Percentiles rank a stretch among this genome's conserved stretches.
phyloP scores from a whole-genome alignment of 305 asterid species.

The Fraxinus nigra region DNA sequence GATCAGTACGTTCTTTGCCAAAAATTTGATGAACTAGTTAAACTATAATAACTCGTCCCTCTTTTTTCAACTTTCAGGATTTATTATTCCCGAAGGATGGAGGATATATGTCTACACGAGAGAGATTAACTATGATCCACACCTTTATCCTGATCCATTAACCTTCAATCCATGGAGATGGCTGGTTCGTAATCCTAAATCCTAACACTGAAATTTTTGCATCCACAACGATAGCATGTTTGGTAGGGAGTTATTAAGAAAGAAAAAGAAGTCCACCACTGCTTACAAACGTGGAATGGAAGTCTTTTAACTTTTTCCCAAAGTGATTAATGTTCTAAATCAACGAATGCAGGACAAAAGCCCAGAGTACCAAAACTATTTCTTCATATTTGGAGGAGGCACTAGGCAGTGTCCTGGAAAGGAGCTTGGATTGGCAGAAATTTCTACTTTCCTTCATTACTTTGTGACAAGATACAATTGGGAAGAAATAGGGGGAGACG shows the following conservation, averaged over 20 bases:
- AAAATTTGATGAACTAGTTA: background rate
- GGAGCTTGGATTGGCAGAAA: slow-evolving; percentile 95
- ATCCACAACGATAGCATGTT: background rate
- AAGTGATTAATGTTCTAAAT: background rate
- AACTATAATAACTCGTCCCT: background rate
- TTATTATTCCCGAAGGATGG: slow-evolving; percentile 89
- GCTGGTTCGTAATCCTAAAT: slow-evolving; percentile 59
- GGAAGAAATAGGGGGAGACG: slow-evolving; percentile 87
- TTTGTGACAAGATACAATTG: slow-evolving; percentile 87
- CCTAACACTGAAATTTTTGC: background rate
- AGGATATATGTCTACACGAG: slow-evolving; percentile 96
- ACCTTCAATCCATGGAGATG: slow-evolving; percentile 99
- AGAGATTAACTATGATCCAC: slow-evolving; percentile 87
- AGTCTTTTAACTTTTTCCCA: background rate
- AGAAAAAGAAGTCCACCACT: background rate
- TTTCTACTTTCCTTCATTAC: slow-evolving; percentile 89
- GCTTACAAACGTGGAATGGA: background rate
- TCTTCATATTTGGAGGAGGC: slow-evolving; percentile 92
- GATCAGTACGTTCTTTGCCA: background rate
- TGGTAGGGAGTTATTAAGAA: background rate
- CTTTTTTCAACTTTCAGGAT: slow-evolving; percentile 52
- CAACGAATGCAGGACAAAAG: slow-evolving; percentile 53
- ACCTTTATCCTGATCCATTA: slow-evolving; percentile 76
- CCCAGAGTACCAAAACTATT: slow-evolving; percentile 68
- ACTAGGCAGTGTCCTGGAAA: slow-evolving; percentile 96